These are phyloP conservation scores for Eucalyptus pauciflora DNA, from an alignment of 345 rosid species.

Conservation along the genomic window DNA sequence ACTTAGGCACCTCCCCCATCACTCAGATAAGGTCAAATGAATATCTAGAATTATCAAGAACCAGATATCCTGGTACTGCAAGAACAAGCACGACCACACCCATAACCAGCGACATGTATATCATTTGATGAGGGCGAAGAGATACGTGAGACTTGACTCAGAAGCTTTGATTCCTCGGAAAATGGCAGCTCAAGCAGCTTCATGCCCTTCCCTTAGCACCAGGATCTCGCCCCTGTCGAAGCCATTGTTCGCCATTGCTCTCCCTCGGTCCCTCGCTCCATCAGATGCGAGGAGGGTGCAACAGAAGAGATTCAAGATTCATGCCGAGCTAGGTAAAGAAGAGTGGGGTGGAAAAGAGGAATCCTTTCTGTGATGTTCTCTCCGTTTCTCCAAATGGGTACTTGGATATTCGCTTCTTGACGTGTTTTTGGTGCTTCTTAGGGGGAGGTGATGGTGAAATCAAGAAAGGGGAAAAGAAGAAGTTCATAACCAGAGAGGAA, in stretches of 20 bases:
- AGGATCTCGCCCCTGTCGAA: conserved; percentile 5
- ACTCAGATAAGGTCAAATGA: background rate
- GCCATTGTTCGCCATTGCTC: conserved; percentile 6
- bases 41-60: background rate
- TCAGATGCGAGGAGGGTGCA: conserved; percentile 6
- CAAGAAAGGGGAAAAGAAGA: conserved; percentile 68
- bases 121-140: background rate
- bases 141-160: background rate
- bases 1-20: background rate
- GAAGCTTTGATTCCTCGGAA: background rate
- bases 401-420: background rate
- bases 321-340: conserved; percentile 40
- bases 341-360: background rate
- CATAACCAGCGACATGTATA: background rate
- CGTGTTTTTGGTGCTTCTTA: background rate
- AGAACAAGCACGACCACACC: background rate
- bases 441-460: conserved; percentile 70
- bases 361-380: background rate
- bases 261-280: conserved; percentile 1
- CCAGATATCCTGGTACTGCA: background rate
- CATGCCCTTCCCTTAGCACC: conserved; percentile 10
- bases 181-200: conserved; percentile 48
- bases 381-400: background rate
- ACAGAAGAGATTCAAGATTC: conserved; percentile 25
- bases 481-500: conserved; percentile 81